Percentiles rank a stretch among this genome's conserved stretches.
phyloP scores from a whole-genome alignment of 257 asterid species.

The Dorcoceras hygrometricum region DNA sequence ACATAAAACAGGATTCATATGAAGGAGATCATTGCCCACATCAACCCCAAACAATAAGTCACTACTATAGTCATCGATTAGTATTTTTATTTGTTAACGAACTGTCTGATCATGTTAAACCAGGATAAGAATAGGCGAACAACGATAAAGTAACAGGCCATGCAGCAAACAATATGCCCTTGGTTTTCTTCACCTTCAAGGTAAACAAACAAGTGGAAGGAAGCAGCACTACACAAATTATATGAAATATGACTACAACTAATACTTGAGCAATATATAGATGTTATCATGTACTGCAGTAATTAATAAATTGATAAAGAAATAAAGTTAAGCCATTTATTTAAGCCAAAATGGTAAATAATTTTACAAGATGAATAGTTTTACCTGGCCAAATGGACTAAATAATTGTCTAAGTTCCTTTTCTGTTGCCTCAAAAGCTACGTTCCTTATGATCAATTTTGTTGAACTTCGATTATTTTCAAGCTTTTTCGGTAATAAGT shows the following conservation, averaged over 20 bases:
- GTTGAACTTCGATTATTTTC: slow-evolving; percentile 72
- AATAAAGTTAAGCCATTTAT: not conserved
- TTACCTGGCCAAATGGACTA: slow-evolving; percentile 91
- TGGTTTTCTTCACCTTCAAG: not conserved
- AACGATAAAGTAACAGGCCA: not conserved
- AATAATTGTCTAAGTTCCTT: slow-evolving; percentile 84
- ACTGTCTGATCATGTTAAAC: not conserved
- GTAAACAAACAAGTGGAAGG: not conserved
- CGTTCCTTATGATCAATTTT: slow-evolving; percentile 83
- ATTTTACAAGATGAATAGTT: too few relatives aligned
- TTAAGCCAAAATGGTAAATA: not conserved
- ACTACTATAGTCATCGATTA: not conserved
- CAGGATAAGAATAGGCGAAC: too few relatives aligned
- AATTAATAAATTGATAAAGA: not conserved
- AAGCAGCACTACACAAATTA: not conserved
- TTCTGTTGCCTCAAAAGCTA: slow-evolving; percentile 95
- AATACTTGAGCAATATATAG: not conserved
- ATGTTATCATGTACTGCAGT: not conserved
- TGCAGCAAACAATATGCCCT: not conserved
- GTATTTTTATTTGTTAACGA: not conserved
- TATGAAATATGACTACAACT: not conserved
- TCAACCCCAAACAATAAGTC: not conserved
- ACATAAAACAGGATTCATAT: not conserved
- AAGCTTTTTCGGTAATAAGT: slow-evolving; percentile 35
- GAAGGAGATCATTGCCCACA: not conserved